Percentiles rank a stretch among this genome's conserved stretches.
Evolutionary conservation across 345 rosid genomes (phyloP).

Genomic region (Linum tenue): DNA sequence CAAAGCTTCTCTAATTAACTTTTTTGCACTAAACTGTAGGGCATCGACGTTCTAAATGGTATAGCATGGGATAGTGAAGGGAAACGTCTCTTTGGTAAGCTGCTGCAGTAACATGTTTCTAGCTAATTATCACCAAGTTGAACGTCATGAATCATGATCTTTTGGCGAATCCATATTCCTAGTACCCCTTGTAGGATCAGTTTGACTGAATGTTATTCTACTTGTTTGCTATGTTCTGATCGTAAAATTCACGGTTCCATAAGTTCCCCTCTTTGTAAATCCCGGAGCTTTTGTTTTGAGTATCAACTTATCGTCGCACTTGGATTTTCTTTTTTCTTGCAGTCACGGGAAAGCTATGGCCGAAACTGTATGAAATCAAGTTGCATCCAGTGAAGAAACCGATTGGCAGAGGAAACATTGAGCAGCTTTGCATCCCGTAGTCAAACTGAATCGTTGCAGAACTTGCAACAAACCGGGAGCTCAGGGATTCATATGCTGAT

Average conservation of each 20-base stretch:
- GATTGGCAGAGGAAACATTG: slow-evolving; percentile 16
- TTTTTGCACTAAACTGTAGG: slow-evolving; percentile 25
- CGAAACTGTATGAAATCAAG: slow-evolving; percentile 71
- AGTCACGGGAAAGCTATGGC: slow-evolving; percentile 93
- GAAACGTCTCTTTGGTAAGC: slow-evolving; percentile 67
- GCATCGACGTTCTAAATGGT: slow-evolving; percentile 85
- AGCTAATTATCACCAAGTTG: not conserved
- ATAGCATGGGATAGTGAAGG: slow-evolving; percentile 77
- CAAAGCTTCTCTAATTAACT: not conserved
- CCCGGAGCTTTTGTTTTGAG: not conserved
- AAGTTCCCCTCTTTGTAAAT: not conserved
- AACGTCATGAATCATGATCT: not conserved
- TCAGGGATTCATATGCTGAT: too few relatives aligned
- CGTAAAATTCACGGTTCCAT: not conserved
- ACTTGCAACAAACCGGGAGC: not conserved
- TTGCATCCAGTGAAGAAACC: slow-evolving; percentile 32
- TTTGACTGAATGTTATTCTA: too few relatives aligned
- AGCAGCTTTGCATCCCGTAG: slow-evolving; percentile 33
- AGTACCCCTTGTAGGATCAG: too few relatives aligned
- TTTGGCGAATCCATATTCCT: not conserved
- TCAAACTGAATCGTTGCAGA: not conserved
- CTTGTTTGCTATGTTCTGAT: not conserved
- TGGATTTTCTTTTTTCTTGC: slow-evolving; percentile 9
- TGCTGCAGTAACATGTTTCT: not conserved
- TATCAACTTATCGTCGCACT: not conserved